Percentiles rank a stretch among this genome's conserved stretches.
phyloP scores from a whole-genome alignment of 129 eudicot genomes.

The Daucus carota region DNA sequence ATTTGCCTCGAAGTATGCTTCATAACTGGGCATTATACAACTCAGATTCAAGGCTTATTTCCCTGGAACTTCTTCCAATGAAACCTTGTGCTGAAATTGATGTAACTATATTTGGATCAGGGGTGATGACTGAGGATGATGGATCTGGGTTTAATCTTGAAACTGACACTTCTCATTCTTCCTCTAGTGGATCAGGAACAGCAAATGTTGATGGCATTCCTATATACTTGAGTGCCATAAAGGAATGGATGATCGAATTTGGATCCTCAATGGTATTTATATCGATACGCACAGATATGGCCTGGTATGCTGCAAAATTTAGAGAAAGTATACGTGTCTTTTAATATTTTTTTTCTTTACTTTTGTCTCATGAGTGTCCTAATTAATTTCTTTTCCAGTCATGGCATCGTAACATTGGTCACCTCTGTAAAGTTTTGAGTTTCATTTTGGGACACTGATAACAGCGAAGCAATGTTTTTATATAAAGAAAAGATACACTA shows the following conservation, averaged over 20 bases:
- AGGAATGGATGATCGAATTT: conserved; percentile 95
- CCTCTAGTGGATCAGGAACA: conserved; percentile 38
- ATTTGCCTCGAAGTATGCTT: conserved; percentile 80
- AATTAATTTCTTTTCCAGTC: neutral
- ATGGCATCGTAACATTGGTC: neutral
- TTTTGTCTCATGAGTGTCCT: neutral
- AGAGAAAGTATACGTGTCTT: no score
- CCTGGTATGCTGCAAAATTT: conserved; percentile 48
- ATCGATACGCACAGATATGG: conserved; percentile 93
- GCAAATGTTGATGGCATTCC: conserved; percentile 73
- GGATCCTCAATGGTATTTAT: conserved; percentile 88
- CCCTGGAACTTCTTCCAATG: conserved; percentile 95
- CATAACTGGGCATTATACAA: conserved; percentile 96
- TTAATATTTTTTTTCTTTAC: neutral
- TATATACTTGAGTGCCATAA: conserved; percentile 77
- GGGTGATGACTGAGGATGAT: conserved; percentile 82
- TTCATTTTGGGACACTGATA: neutral
- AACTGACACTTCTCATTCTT: conserved; percentile 41
- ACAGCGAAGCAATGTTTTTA: neutral
- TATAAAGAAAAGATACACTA: neutral
- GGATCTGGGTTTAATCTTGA: conserved; percentile 82
- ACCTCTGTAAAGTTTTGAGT: neutral
- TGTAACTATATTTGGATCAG: conserved; percentile 89
- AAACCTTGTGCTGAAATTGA: conserved; percentile 96
- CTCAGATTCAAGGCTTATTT: conserved; percentile 80